These are phyloP conservation scores for Tetragonia tetragonoides DNA, from an alignment of 148 eudicot species.

Conservation along the genomic window DNA sequence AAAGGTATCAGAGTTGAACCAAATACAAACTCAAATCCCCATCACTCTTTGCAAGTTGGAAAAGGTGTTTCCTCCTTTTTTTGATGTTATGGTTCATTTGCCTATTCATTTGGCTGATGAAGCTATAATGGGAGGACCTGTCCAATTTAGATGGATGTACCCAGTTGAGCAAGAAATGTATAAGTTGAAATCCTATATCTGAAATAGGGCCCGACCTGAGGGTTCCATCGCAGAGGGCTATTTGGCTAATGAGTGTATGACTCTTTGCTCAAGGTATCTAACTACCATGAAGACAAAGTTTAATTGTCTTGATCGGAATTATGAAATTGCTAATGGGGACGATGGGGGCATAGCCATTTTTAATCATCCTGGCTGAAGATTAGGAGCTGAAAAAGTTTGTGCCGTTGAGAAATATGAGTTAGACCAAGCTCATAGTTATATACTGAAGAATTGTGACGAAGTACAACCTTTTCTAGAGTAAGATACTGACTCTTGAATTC, in stretches of 20 bases:
- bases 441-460: constrained; percentile 18
- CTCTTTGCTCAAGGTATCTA: constrained; percentile 21
- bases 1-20: background rate
- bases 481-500: background rate
- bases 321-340: background rate
- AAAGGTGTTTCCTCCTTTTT: constrained; percentile 10
- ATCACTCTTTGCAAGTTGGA: constrained; percentile 17
- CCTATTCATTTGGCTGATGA: constrained; percentile 21
- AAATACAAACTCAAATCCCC: constrained; percentile 9
- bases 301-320: constrained; percentile 20
- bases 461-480: constrained; percentile 14
- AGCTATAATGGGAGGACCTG: constrained; percentile 7
- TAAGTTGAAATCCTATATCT: constrained; percentile 16
- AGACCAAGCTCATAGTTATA: constrained; percentile 14
- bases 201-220: constrained; percentile 25
- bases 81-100: constrained; percentile 12
- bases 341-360: background rate
- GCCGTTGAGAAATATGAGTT: background rate
- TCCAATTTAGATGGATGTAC: constrained; percentile 26
- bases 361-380: constrained; percentile 1
- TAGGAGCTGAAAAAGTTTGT: background rate
- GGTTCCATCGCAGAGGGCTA: constrained; percentile 26
- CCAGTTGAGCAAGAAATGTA: constrained; percentile 17
- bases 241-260: constrained; percentile 19
- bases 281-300: constrained; percentile 13